phyloP scores from a whole-genome alignment of 805 yeast genomes.

The Ogataea naganishii region DNA sequence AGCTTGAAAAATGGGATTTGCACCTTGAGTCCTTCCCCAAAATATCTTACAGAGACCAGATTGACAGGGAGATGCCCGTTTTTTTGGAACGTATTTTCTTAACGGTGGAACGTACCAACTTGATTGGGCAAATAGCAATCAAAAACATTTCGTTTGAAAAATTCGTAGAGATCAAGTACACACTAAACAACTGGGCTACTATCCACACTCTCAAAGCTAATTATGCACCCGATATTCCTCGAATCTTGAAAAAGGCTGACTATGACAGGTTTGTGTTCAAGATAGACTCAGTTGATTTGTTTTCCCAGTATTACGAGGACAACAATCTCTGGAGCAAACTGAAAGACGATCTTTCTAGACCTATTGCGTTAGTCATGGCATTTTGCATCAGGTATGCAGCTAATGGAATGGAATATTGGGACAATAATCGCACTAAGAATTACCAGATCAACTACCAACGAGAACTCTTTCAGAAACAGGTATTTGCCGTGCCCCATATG shows the following conservation, averaged over 20 bases:
- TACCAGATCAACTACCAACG: slow-evolving; percentile 42
- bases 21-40: slow-evolving; percentile 32
- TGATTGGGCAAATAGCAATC: slow-evolving; percentile 73
- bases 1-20: slow-evolving; percentile 34
- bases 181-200: slow-evolving; percentile 74
- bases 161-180: slow-evolving; percentile 59
- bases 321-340: slow-evolving; percentile 11
- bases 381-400: slow-evolving; percentile 53
- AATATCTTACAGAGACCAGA: slow-evolving; percentile 34
- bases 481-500: slow-evolving; percentile 8
- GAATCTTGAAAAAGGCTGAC: slow-evolving; percentile 35
- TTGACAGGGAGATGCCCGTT: slow-evolving; percentile 35
- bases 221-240: slow-evolving; percentile 49
- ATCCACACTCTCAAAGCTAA: slow-evolving; percentile 58
- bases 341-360: not conserved
- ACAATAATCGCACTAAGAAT: slow-evolving; percentile 56
- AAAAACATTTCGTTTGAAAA: slow-evolving; percentile 66
- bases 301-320: slow-evolving; percentile 20
- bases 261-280: slow-evolving; percentile 70
- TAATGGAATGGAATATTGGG: slow-evolving; percentile 58
- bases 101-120: slow-evolving; percentile 44
- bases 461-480: too few relatives aligned
- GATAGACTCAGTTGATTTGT: slow-evolving; percentile 38
- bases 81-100: slow-evolving; percentile 60
- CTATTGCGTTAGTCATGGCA: slow-evolving; percentile 9